phyloP scores from a whole-genome alignment of 176 grass and related monocot genomes.

The Olyra latifolia region DNA sequence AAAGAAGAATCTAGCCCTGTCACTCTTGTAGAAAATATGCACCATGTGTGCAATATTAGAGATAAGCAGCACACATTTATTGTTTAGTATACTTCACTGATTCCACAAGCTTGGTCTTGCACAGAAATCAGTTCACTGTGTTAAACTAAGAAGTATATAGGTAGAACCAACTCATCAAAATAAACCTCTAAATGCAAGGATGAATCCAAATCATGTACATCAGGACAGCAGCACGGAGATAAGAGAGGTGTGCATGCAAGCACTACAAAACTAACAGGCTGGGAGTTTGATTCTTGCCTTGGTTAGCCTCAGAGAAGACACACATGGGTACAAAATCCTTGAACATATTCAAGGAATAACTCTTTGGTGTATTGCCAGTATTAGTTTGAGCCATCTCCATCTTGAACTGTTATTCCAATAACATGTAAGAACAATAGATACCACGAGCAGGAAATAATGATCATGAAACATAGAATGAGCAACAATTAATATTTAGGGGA shows the following conservation, averaged over 20 bases:
- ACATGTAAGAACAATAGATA: slow-evolving; percentile 23
- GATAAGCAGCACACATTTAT: neutral
- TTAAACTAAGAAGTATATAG: neutral
- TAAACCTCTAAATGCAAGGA: neutral
- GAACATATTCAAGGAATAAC: slow-evolving; percentile 96
- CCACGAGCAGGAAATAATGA: neutral
- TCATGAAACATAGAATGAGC: neutral
- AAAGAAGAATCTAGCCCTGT: neutral
- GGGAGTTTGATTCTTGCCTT: slow-evolving; percentile 46
- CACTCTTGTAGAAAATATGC: neutral
- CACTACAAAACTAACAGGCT: neutral
- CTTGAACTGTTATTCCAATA: slow-evolving; percentile 78
- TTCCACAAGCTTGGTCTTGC: neutral
- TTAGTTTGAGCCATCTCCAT: slow-evolving; percentile 86
- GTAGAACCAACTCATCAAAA: neutral
- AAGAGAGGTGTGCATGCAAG: neutral
- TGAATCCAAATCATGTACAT: neutral
- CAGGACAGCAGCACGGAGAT: neutral
- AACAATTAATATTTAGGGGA: neutral
- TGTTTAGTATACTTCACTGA: neutral
- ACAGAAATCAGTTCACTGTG: neutral
- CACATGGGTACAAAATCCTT: slow-evolving; percentile 95
- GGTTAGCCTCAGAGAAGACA: slow-evolving; percentile 81
- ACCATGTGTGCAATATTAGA: neutral
- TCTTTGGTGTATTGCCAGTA: slow-evolving; percentile 78